Base-by-base conservation (phyloP, 2,329 filamentous ascomycete species). In the Herpotrichia juniperi region DNA sequence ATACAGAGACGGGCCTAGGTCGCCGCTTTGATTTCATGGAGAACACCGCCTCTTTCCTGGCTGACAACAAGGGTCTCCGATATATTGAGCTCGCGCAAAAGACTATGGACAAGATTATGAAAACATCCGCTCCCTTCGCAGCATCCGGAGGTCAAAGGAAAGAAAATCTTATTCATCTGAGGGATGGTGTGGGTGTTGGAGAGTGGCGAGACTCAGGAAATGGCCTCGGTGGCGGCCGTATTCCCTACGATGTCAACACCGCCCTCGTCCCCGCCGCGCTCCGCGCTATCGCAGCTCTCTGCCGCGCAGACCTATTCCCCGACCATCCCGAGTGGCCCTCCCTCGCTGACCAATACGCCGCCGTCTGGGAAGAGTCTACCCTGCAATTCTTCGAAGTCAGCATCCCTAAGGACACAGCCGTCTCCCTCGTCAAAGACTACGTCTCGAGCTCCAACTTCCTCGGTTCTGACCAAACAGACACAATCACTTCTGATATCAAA, bases 211-310 rank as follows among this genome's bases (percentile, higher is more conserved):
- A 88, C 56, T 85, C 81, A 14, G 78, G 73, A 1, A 81, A 81
- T 44, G 85, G 86, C 12, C 75, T 88, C 12, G 86, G 83, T 1
- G 83, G 83, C 28, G 85, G 83, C 1, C 78, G 81, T 0, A 83
- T 87, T n/a, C 85, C 86, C 0, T 88, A 85, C 62, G 81, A 87
- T 54, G 85, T 88, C 21, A 88, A 88, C 59, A 83, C 83, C 0
- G 85, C 83, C 1, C 74, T 88, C 0, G 82, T 82, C 0, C 86
- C 86, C 0, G 85, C 86, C 1, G 84, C 82, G 1, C 75, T 88
- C 0, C 77, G 81, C 10, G 79, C 84, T 1, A 86, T 88, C 31
- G 78, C 81, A 2, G 74, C 76, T 0, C 71, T 88, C 1, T 74
- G 83, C 2, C 67, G 68, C 1, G 71, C 75, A 0, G 81, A 79